Base-by-base conservation (phyloP, 768 basidiomycete genomes). In the Lactifluus volemus region DNA sequence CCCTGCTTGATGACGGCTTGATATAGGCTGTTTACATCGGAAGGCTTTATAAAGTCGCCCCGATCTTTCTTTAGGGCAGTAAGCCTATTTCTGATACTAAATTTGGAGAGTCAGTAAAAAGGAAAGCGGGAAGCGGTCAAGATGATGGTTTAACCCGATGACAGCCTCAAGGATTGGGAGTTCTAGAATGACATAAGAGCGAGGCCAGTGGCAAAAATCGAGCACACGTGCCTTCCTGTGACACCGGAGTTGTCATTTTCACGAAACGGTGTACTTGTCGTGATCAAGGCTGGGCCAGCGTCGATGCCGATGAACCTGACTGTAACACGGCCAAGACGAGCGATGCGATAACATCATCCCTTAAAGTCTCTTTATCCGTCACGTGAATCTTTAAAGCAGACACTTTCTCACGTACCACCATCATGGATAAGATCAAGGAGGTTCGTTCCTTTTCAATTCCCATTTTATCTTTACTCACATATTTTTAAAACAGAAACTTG, bases 21-120 rank as follows among this genome's bases (percentile, higher is more conserved):
- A 79, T 98, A 98, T 62, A 98, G 85, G 44, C 84, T 80, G 72
- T 95, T 88, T 52, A 98, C 96, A 78, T 94, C 96, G 62, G 90
- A 86, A 8, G 94, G 81, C 68, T 93, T 92, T 73, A 97, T 91
- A 77, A 88, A 98, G 66, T 91, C 88, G 42, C 84, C 92, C 50
- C 92, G 84, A 71, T 96, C 87, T 78, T 93, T 89, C 81, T 94
- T 94, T 72, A 95, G 84, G 11, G 85, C 94, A 8, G 95, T 96
- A 51, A 99, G 83, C 64, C 96, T 84, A 74, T 97, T 96, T 60
- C 96, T 85, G 72, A 98, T 94, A 74, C 92, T 96, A 72, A 49
- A 39, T 41, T 49, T 21, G 59, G 39, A 21, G 25, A 25, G 29
- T 52, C 34, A 47, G 45, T 55, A 34, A 54, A 58, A 29, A 19